Percentiles rank a stretch among this genome's conserved stretches.
Evolutionary conservation across 78 protist genomes (phyloP).

Genomic region (Dictyostelium capitatum): DNA sequence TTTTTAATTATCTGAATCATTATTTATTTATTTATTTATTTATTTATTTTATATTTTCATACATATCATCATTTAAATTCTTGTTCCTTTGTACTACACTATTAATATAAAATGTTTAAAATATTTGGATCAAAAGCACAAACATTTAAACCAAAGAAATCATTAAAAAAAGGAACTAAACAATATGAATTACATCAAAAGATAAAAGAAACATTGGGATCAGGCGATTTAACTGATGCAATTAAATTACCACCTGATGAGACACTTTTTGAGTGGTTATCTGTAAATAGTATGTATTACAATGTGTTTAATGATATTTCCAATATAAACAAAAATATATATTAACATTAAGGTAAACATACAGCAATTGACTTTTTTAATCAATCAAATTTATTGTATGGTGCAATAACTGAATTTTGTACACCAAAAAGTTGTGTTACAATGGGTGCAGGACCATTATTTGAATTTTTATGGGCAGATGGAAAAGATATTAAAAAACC

Average conservation of each 20-base stretch:
- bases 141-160: slow-evolving; percentile 81
- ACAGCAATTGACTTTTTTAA: slow-evolving; percentile 92
- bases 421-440: slow-evolving; percentile 85
- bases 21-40: no score
- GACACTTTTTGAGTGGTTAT: slow-evolving; percentile 78
- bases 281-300: slow-evolving; percentile 79
- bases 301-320: neutral
- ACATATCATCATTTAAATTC: no score
- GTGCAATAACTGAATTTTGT: slow-evolving; percentile 88
- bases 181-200: slow-evolving; percentile 81
- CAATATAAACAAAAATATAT: neutral
- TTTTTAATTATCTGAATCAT: no score
- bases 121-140: slow-evolving; percentile 62
- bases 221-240: slow-evolving; percentile 81
- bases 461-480: slow-evolving; percentile 93
- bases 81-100: no score
- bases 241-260: slow-evolving; percentile 84
- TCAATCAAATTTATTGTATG: slow-evolving; percentile 87
- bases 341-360: slow-evolving; percentile 12
- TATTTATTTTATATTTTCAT: no score
- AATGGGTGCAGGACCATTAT: slow-evolving; percentile 85
- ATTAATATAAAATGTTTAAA: no score
- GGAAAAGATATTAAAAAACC: slow-evolving; percentile 93
- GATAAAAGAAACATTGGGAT: slow-evolving; percentile 77
- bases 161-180: slow-evolving; percentile 82